Evolutionary conservation across 257 asterid genomes (phyloP).

Genomic region (Nicotiana tomentosiformis): DNA sequence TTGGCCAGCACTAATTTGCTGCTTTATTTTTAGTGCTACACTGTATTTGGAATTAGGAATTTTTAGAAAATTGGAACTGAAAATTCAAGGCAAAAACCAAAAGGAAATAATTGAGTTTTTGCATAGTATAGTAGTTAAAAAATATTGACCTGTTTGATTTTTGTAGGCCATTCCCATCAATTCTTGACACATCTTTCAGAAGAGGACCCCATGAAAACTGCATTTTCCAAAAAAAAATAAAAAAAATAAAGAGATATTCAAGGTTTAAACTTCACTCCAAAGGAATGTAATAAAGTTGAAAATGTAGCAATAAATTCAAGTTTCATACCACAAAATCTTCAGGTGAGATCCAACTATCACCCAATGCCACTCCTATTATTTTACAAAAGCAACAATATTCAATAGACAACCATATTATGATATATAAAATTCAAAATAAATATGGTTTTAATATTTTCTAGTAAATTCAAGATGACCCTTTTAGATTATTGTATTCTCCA

Average conservation of each 20-base stretch:
- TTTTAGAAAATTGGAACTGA: not conserved
- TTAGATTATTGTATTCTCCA: not conserved
- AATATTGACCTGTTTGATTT: slow-evolving; percentile 61
- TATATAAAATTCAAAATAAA: not conserved
- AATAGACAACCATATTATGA: not conserved
- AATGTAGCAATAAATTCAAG: not conserved
- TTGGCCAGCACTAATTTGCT: slow-evolving; percentile 44
- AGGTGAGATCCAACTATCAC: slow-evolving; percentile 94
- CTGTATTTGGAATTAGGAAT: slow-evolving; percentile 32
- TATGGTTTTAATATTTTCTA: not conserved
- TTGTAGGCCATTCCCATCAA: slow-evolving; percentile 55
- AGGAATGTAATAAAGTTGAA: not conserved
- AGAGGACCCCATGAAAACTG: slow-evolving; percentile 98
- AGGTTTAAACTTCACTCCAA: not conserved
- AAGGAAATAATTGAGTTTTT: not conserved
- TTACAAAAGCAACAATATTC: not conserved
- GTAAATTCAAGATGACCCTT: not conserved
- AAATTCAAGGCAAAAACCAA: not conserved
- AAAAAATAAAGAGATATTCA: not conserved
- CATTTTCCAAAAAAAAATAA: slow-evolving; percentile 17
- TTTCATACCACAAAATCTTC: slow-evolving; percentile 79
- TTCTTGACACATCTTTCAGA: slow-evolving; percentile 76
- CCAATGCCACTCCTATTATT: slow-evolving; percentile 70
- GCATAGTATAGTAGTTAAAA: not conserved
- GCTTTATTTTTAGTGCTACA: slow-evolving; percentile 50